Conservation (phyloP, 768 basidiomycete genomes). For the Artomyces pyxidatus region DNA sequence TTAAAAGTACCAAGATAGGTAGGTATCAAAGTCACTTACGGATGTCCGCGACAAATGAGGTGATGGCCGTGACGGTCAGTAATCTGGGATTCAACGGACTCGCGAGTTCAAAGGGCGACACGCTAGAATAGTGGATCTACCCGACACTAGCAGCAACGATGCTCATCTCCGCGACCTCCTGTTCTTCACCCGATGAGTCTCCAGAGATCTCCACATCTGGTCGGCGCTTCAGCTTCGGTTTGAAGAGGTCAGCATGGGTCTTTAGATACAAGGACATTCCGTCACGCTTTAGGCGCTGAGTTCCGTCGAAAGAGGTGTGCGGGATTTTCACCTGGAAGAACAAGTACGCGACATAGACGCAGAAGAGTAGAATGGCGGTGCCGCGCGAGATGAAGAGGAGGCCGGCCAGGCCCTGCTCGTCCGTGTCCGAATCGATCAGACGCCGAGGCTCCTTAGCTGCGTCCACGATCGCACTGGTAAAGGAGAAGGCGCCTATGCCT, state of each 20-base stretch:
- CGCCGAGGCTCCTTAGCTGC: conserved; percentile 15
- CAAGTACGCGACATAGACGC: conserved; percentile 51
- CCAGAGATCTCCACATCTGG: not conserved
- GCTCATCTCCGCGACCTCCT: conserved; percentile 54
- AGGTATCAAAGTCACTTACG: conserved; percentile 34
- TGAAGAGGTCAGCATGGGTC: conserved; percentile 62
- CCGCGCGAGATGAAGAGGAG: conserved; percentile 73
- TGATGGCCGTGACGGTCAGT: conserved; percentile 67
- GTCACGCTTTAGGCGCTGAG: conserved; percentile 15
- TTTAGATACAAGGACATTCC: conserved; percentile 53
- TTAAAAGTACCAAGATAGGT: not conserved
- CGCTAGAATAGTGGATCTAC: conserved; percentile 23
- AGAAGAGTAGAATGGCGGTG: conserved; percentile 65
- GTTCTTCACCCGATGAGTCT: conserved; percentile 23
- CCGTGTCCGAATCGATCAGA: conserved; percentile 16
- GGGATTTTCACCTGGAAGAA: conserved; percentile 8
- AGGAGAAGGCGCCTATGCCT: too few species aligned
- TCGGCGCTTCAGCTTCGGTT: conserved; percentile 7
- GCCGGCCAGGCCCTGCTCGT: conserved; percentile 28
- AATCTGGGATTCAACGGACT: conserved; percentile 35
- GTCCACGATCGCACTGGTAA: too few species aligned
- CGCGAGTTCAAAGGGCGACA: not conserved
- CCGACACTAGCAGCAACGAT: conserved; percentile 54
- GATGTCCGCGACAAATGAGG: conserved; percentile 86
- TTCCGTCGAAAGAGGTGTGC: conserved; percentile 5